These are phyloP conservation scores for Aspergillus sp. DNA, from an alignment of 2,329 filamentous ascomycete species.

Conservation along the genomic window DNA sequence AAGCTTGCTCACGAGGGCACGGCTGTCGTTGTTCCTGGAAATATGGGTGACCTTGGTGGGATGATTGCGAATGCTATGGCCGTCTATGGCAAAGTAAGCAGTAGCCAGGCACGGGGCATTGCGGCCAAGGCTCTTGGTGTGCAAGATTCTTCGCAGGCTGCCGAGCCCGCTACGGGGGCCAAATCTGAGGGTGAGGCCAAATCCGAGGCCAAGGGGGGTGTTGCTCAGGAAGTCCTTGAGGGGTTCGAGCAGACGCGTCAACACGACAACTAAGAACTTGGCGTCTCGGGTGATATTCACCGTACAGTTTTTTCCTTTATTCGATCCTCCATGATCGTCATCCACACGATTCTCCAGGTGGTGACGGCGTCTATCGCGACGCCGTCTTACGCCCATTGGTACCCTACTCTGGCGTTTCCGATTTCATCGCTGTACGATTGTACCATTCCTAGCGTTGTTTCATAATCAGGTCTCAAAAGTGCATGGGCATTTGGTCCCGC, in stretches of 20 bases:
- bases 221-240: constrained; percentile 49
- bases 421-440: not conserved
- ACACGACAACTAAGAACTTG: constrained; percentile 27
- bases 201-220: constrained; percentile 13
- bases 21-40: constrained; percentile 90
- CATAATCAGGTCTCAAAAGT: constrained; percentile 2
- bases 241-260: constrained; percentile 48
- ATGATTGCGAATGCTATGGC: constrained; percentile 97
- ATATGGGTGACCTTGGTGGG: constrained; percentile 90
- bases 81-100: constrained; percentile 90
- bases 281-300: not conserved
- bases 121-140: constrained; percentile 38
- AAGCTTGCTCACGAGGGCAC: constrained; percentile 94
- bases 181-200: constrained; percentile 14
- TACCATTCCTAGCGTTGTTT: constrained; percentile 5
- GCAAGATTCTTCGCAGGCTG: constrained; percentile 19
- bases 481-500: not conserved
- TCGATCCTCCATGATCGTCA: not conserved
- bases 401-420: not conserved
- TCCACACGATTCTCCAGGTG: not conserved
- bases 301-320: constrained; percentile 1
- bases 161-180: constrained; percentile 18
- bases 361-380: not conserved
- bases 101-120: constrained; percentile 70
- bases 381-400: not conserved